These are phyloP conservation scores for Fragaria vesca DNA, from an alignment of 306 rosid genomes.

Conservation along the genomic window DNA sequence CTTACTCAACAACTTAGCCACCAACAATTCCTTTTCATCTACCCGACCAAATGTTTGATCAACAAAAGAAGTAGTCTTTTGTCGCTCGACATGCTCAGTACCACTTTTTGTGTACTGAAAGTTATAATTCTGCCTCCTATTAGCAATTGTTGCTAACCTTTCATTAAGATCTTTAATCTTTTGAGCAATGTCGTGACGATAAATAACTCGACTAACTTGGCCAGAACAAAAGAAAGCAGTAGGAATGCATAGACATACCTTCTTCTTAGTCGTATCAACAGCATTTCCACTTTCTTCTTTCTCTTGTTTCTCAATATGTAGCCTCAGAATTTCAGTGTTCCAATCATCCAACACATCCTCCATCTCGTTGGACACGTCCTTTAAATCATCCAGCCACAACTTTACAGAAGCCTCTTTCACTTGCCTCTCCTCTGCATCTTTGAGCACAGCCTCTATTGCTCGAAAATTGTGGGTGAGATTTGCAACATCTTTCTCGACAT, in stretches of 20 bases:
- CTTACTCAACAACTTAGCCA: neutral
- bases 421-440: constrained; percentile 18
- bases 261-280: neutral
- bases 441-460: neutral
- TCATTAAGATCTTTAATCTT: constrained; percentile 13
- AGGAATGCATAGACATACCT: constrained; percentile 14
- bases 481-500: constrained; percentile 8
- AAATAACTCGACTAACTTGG: neutral
- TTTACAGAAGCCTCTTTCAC: neutral
- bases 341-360: constrained; percentile 20
- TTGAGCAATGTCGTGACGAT: constrained; percentile 5
- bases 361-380: constrained; percentile 15
- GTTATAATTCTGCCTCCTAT: neutral
- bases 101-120: neutral
- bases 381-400: neutral
- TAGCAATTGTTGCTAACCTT: neutral
- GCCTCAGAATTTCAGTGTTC: constrained; percentile 8
- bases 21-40: neutral
- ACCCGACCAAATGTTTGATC: constrained; percentile 18
- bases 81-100: neutral
- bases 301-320: neutral
- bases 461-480: neutral
- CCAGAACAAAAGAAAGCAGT: neutral
- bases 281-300: neutral
- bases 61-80: constrained; percentile 11